Evolutionary conservation across 2,329 filamentous ascomycete genomes (phyloP), one percentile per base, ranked within the genome.

Genomic region (Talaromyces atroroseus): DNA sequence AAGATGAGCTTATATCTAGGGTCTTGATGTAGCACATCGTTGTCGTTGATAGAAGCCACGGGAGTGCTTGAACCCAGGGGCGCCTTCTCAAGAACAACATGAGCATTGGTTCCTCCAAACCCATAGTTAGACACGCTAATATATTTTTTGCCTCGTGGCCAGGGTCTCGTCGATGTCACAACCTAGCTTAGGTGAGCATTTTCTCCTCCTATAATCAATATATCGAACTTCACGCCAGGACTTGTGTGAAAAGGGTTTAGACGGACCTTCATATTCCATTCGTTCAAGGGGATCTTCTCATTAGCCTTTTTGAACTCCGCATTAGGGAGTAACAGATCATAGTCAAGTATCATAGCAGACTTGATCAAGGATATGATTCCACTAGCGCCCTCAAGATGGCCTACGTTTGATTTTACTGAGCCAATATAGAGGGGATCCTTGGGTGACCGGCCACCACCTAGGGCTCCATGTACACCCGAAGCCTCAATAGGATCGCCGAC

Each of bases 81-180:
- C 4, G 62, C 56, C 32, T 51, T 52, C 36, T 65, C 63, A 44
- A 68, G 26, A 59, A 66, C 58, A 14, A 54, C 59, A 56, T 74
- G 69, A 0, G 66, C 68, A 55, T 74, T 74, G 1, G 70, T 66
- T 5, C 72, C 71, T 23, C 71, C 71, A 49, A 69, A 71, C 0
- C 75, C 77, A 58, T 80, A 80, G 16, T 73, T 72, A 56, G 78
- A 79, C 0, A 81, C 69, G 38, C 60, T 62, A 16, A 62, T 49
- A 29, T 66, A 66, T 49, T 62, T 63, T 57, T 63, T 65, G 32
- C 60, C 58, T 21, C 59, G 49, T 11, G 68, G 68, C 64, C 68
- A 72, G 1, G 66, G 65, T 71, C 54, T 75, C n/a, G 52, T 56
- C 1, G 57, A 56, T 34, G 48, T 52, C 3, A 52, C 48, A 20